A percentile compares a stretch with the other conserved stretches of the same genome.
Evolutionary conservation across 1,284 basidiomycete genomes (phyloP).

Genomic region (Moesziomyces aphidis): DNA sequence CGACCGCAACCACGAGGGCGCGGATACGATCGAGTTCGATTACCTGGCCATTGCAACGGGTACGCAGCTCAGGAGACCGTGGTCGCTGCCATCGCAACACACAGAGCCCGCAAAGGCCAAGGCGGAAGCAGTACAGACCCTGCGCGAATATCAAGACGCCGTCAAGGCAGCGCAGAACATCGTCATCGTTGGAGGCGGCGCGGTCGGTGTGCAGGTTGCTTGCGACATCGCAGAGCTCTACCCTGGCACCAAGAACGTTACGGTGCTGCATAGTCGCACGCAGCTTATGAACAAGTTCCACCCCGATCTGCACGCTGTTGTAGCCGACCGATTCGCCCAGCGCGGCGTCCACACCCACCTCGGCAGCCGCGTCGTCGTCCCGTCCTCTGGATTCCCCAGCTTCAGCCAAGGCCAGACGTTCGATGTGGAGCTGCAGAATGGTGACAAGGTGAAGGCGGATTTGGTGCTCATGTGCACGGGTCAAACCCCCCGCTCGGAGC

Average conservation of each 20-base stretch:
- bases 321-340: conserved; percentile 14
- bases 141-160: conserved; percentile 46
- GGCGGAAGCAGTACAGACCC: conserved; percentile 45
- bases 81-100: conserved; percentile 21
- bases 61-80: conserved; percentile 24
- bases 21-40: conserved; percentile 31
- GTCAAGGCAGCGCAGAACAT: conserved; percentile 51
- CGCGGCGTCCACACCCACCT: conserved; percentile 13
- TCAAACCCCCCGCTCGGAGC: conserved; percentile 38
- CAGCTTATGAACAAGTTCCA: conserved; percentile 50
- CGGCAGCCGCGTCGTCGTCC: conserved; percentile 26
- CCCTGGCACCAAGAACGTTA: conserved; percentile 33
- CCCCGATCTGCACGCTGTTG: conserved; percentile 27
- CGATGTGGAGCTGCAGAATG: conserved; percentile 25
- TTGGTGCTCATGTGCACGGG: conserved; percentile 50
- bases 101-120: conserved; percentile 33
- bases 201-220: conserved; percentile 64
- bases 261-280: conserved; percentile 44
- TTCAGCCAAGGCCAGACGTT: conserved; percentile 16
- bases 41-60: conserved; percentile 45
- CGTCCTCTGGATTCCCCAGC: conserved; percentile 11
- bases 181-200: conserved; percentile 65
- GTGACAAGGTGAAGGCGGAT: conserved; percentile 24
- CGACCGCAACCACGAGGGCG: conserved; percentile 4
- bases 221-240: conserved; percentile 60